Percentiles rank a stretch among this genome's conserved stretches.
These are phyloP conservation scores for Trichosporon sp. DNA, from an alignment of 1,284 basidiomycete genomes.

Conservation along the genomic window DNA sequence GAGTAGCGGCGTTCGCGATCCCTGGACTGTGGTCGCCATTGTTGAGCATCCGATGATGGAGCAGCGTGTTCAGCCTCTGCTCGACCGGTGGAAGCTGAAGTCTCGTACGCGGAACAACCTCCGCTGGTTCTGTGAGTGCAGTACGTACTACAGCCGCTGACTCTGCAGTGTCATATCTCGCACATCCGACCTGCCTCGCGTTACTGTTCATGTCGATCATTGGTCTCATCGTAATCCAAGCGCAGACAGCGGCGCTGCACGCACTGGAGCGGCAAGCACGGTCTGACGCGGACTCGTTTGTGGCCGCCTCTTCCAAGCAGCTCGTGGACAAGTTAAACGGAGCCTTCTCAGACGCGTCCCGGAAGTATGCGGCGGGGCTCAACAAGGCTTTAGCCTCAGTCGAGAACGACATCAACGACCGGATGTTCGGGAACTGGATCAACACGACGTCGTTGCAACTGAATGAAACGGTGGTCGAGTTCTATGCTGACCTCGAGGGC, in stretches of 20 bases:
- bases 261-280: slow-evolving; percentile 65
- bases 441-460: slow-evolving; percentile 83
- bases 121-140: slow-evolving; percentile 47
- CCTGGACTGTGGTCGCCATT: slow-evolving; percentile 43
- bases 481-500: slow-evolving; percentile 51
- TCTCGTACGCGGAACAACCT: slow-evolving; percentile 36
- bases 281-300: slow-evolving; percentile 58
- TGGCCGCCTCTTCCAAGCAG: slow-evolving; percentile 62
- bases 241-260: slow-evolving; percentile 72
- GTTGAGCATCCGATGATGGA: slow-evolving; percentile 47
- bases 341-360: slow-evolving; percentile 72
- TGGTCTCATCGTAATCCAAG: slow-evolving; percentile 78
- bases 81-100: slow-evolving; percentile 23
- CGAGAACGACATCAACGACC: slow-evolving; percentile 73
- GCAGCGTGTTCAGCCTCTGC: slow-evolving; percentile 29
- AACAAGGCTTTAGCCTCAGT: slow-evolving; percentile 66
- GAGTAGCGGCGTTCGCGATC: slow-evolving; percentile 22
- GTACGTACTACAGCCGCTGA: slow-evolving; percentile 10
- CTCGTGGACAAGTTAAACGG: slow-evolving; percentile 74
- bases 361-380: slow-evolving; percentile 66
- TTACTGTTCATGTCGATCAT: slow-evolving; percentile 85
- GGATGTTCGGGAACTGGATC: slow-evolving; percentile 82
- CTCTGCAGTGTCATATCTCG: slow-evolving; percentile 65
- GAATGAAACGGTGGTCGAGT: slow-evolving; percentile 58
- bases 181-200: slow-evolving; percentile 81